Conservation (phyloP, 257 asterid genomes). For the Paulownia fortunei region DNA sequence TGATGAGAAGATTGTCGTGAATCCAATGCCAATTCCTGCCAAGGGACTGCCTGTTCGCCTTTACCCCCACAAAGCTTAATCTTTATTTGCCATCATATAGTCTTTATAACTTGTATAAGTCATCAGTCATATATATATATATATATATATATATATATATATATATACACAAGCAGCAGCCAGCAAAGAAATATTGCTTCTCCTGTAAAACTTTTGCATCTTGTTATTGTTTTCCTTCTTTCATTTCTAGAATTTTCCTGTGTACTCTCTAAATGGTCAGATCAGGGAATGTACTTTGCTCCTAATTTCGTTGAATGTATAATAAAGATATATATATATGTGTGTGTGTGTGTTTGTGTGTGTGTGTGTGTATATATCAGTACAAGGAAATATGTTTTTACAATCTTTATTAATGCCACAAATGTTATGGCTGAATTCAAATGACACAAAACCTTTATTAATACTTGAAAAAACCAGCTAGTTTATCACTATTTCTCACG, state of each 20-base stretch:
- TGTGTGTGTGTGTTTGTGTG: too few species aligned
- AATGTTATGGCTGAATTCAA: too few species aligned
- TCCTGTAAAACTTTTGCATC: not conserved
- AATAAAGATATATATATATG: not conserved
- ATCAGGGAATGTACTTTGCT: not conserved
- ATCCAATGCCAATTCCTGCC: constrained; percentile 57
- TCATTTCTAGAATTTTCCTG: not conserved
- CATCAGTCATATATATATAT: not conserved
- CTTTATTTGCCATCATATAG: not conserved
- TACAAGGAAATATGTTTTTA: too few species aligned
- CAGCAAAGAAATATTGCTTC: not conserved
- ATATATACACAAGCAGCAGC: not conserved
- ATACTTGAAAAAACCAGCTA: too few species aligned
- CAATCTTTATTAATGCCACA: too few species aligned
- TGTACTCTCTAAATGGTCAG: not conserved
- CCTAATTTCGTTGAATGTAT: not conserved
- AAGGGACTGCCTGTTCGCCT: constrained; percentile 55
- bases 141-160: too few species aligned
- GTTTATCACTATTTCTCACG: too few species aligned
- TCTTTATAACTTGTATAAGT: not conserved
- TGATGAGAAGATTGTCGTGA: constrained; percentile 48
- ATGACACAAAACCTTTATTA: too few species aligned
- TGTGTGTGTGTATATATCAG: too few species aligned
- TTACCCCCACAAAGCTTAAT: constrained; percentile 42
- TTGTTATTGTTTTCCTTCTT: not conserved